Base-by-base conservation (phyloP, 2,329 filamentous ascomycete species). In the Neonectria coccinea region DNA sequence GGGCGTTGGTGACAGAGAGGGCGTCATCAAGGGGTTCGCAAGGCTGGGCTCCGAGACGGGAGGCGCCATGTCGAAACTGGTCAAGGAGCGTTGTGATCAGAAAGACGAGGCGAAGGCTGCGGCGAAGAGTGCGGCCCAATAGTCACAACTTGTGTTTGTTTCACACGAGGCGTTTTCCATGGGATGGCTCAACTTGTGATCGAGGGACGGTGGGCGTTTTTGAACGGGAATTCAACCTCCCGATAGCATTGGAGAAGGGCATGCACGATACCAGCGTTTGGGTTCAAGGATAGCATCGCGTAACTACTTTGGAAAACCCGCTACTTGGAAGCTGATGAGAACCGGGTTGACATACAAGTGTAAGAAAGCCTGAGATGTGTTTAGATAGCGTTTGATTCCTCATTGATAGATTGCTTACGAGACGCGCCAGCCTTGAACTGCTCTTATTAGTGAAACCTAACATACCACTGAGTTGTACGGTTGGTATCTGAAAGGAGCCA, bases 1-100 rank as follows among this genome's bases (percentile, higher is more conserved):
- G 80, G 61, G 73, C 0, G 70, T 74, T 2, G 86, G 81, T 0
- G 89, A 91, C 71, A 74, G 83, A 0, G 76, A 84, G 22, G 89
- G 89, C 1, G 84, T 91, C 0, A 77, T 88, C 8, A 71, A 84
- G 4, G 89, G 89, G 0, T 90, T 91, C 65, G 76, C 78, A 39
- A 65, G 50, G 0, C 42, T 82, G 25, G 73, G 66, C 0, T 73
- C 77, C 0, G 77, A 81, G 5, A 61, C 69, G 16, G 79, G 71
- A 0, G 56, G 64, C 20, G 67, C 68, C 3, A 76, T 82, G 64
- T 76, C 78, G 1, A 69, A 70, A 3, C 16, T 79, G n/a, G 76
- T 81, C 0, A 67, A 72, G 65, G 58, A 75, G 36, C 74, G 77
- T 9, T 69, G 70, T 25, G n/a, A 20, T 20, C 39, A 42, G 39